phyloP scores from a whole-genome alignment of 768 basidiomycete genomes.

The Lactarius hatsudake region DNA sequence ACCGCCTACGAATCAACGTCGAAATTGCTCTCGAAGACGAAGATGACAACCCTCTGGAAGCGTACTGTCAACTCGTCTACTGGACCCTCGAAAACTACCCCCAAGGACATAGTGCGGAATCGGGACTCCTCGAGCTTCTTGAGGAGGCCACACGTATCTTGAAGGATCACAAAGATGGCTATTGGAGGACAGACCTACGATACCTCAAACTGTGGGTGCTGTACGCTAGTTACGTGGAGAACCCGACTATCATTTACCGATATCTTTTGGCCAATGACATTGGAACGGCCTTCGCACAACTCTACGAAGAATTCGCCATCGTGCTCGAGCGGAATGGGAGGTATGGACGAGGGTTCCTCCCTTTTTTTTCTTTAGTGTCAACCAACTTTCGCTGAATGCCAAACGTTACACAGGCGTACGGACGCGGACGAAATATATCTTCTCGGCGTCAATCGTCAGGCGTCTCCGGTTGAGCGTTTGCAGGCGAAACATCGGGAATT shows the following conservation, averaged over 20 bases:
- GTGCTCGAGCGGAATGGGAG: constrained; percentile 78
- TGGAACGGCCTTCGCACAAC: constrained; percentile 70
- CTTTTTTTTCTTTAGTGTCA: constrained; percentile 27
- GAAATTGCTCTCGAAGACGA: constrained; percentile 68
- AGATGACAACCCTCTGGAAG: constrained; percentile 79
- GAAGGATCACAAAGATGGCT: constrained; percentile 68
- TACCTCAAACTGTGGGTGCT: constrained; percentile 94
- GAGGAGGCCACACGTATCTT: constrained; percentile 89
- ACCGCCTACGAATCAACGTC: constrained; percentile 67
- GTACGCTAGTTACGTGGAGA: constrained; percentile 91
- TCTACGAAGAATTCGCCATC: constrained; percentile 92
- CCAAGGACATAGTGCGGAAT: constrained; percentile 84
- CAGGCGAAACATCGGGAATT: constrained; percentile 79
- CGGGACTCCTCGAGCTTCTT: constrained; percentile 85
- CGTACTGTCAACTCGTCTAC: constrained; percentile 79
- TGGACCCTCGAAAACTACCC: constrained; percentile 97
- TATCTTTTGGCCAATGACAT: constrained; percentile 91
- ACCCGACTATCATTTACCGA: constrained; percentile 81
- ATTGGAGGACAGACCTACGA: constrained; percentile 75
- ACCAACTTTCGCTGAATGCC: constrained; percentile 3
- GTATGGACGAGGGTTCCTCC: constrained; percentile 43
- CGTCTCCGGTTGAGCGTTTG: constrained; percentile 76
- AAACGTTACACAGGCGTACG: constrained; percentile 52
- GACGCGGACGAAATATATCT: constrained; percentile 88
- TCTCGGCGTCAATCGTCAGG: constrained; percentile 85